A percentile compares a stretch with the other conserved stretches of the same genome.
Conservation (phyloP, 495 filamentous ascomycete genomes). For the Xanthoparmelia taractica region DNA sequence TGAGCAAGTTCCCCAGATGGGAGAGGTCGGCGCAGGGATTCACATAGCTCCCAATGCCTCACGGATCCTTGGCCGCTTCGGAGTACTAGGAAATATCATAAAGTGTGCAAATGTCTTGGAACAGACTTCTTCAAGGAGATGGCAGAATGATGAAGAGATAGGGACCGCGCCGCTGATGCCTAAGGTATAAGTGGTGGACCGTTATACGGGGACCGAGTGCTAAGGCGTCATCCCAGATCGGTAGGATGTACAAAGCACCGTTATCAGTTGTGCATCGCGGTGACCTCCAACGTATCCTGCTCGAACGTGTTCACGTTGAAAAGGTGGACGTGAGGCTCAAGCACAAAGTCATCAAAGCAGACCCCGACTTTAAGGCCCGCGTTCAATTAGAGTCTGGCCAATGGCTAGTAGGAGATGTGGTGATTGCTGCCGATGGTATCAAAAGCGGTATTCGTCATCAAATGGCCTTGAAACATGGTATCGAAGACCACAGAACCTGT, state of each 20-base stretch:
- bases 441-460: conserved; percentile 55
- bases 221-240: no score
- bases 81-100: conserved; percentile 61
- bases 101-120: conserved; percentile 40
- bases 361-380: conserved; percentile 47
- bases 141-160: conserved; percentile 4
- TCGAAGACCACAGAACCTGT: conserved; percentile 54
- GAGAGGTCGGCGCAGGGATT: conserved; percentile 64
- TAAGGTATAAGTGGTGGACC: background rate
- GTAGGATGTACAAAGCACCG: conserved; percentile 6
- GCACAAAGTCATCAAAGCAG: conserved; percentile 48
- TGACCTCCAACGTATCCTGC: conserved; percentile 1
- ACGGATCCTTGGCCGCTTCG: conserved; percentile 61
- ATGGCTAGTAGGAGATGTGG: conserved; percentile 53
- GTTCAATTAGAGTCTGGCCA: background rate
- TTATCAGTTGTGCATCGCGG: conserved; percentile 1
- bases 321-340: conserved; percentile 42
- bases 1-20: conserved; percentile 35
- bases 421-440: conserved; percentile 68
- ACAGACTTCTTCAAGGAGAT: background rate
- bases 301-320: conserved; percentile 29
- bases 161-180: conserved; percentile 6
- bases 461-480: conserved; percentile 51
- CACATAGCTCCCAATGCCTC: conserved; percentile 77
- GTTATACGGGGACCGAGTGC: no score